phyloP scores from a whole-genome alignment of 331 rosid species.

The Saraca asoca region DNA sequence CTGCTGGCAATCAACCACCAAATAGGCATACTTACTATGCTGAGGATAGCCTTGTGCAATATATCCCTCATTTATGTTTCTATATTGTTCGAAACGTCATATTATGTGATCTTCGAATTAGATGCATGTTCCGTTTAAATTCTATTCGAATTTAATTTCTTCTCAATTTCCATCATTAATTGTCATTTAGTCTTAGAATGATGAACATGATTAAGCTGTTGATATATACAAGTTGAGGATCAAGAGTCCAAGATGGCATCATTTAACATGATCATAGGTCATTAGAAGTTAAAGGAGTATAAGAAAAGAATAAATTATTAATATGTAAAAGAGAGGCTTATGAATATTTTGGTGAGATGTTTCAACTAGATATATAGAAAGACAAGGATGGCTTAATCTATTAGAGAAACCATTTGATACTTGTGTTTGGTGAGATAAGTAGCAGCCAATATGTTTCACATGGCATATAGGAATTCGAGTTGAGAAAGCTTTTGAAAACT shows the following conservation, averaged over 20 bases:
- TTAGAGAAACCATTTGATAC: too few species aligned
- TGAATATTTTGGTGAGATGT: too few species aligned
- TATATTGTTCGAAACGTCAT: background rate
- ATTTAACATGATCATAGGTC: background rate
- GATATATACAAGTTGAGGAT: too few species aligned
- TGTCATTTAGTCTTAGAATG: background rate
- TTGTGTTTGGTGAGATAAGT: too few species aligned
- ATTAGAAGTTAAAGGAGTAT: background rate
- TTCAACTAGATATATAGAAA: too few species aligned
- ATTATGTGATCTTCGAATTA: background rate
- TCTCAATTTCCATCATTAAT: background rate
- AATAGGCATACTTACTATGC: constrained; percentile 62
- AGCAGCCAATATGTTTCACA: too few species aligned
- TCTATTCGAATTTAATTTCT: background rate
- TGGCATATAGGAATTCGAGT: too few species aligned
- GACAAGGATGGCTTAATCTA: too few species aligned
- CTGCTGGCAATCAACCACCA: constrained; percentile 47
- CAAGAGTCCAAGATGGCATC: background rate
- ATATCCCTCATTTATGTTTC: background rate
- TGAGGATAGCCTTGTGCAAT: constrained; percentile 65
- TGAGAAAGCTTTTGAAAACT: too few species aligned
- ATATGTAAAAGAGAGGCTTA: too few species aligned
- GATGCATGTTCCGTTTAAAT: background rate
- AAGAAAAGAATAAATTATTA: background rate
- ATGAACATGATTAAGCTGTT: too few species aligned